Evolutionary conservation across 192 early-diverging fungal species (phyloP).

Genomic region (Backusella parvicylindrica): DNA sequence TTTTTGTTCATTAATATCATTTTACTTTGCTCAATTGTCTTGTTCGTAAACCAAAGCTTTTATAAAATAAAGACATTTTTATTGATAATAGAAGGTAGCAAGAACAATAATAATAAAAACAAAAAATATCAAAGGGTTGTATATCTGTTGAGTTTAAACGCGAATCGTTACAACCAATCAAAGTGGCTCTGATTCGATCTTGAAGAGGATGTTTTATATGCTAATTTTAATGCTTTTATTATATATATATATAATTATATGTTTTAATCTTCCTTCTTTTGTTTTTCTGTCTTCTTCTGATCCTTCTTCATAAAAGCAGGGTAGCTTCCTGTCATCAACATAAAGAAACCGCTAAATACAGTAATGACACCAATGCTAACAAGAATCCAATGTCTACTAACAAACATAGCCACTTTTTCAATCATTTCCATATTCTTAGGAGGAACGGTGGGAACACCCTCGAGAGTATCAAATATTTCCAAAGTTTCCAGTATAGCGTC

Average conservation of each 20-base stretch:
- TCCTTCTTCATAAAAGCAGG: neutral
- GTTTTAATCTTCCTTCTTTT: neutral
- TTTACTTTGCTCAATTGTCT: neutral
- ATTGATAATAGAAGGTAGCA: neutral
- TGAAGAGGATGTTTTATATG: no score
- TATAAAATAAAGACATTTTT: neutral
- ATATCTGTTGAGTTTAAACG: neutral
- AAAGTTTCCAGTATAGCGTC: neutral
- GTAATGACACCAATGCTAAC: neutral
- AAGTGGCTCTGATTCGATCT: no score
- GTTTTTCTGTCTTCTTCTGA: neutral
- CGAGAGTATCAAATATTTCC: neutral
- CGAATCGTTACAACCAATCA: no score
- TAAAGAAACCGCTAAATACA: neutral
- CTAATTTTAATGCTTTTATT: neutral
- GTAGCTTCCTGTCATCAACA: neutral
- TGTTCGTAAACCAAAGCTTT: neutral
- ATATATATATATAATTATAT: neutral
- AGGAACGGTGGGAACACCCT: neutral
- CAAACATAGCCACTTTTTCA: neutral
- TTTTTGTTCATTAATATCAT: neutral
- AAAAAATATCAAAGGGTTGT: neutral
- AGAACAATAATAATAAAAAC: neutral
- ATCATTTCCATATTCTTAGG: neutral
- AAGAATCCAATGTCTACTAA: conserved; percentile 3